Conservation (phyloP, 768 basidiomycete genomes). For the Paxillus rubicundulus region DNA sequence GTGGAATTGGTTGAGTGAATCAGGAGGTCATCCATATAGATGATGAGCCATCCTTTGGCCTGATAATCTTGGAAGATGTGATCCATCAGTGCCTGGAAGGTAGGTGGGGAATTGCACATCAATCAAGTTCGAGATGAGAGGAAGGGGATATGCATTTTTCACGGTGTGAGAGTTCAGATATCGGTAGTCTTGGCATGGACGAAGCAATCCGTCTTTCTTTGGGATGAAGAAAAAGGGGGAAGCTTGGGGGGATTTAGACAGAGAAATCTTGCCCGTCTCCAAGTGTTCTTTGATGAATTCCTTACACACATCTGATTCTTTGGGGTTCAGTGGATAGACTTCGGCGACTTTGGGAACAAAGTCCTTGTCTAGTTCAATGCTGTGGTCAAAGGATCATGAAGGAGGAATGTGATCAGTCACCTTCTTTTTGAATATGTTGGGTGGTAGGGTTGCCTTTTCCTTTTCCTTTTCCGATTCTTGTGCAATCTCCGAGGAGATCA, state of each 20-base stretch:
- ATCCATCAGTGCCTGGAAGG: slow-evolving; percentile 15
- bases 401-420: not conserved
- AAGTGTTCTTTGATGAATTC: not conserved
- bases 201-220: not conserved
- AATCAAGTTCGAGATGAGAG: not conserved
- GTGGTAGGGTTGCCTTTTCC: too few species aligned
- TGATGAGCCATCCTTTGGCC: slow-evolving; percentile 18
- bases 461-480: too few species aligned
- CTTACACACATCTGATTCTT: not conserved
- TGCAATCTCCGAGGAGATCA: too few species aligned
- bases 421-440: too few species aligned
- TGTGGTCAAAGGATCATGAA: not conserved
- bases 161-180: not conserved
- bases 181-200: too few species aligned
- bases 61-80: not conserved
- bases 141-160: not conserved
- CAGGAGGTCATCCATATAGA: slow-evolving; percentile 31
- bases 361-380: not conserved
- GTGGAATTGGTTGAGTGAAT: slow-evolving; percentile 10
- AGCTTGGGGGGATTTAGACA: not conserved
- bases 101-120: slow-evolving; percentile 12
- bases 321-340: not conserved
- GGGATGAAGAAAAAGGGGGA: not conserved
- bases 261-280: not conserved
- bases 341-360: not conserved